phyloP scores from a whole-genome alignment of 106 monocot genomes.

The Agapanthus africanus region DNA sequence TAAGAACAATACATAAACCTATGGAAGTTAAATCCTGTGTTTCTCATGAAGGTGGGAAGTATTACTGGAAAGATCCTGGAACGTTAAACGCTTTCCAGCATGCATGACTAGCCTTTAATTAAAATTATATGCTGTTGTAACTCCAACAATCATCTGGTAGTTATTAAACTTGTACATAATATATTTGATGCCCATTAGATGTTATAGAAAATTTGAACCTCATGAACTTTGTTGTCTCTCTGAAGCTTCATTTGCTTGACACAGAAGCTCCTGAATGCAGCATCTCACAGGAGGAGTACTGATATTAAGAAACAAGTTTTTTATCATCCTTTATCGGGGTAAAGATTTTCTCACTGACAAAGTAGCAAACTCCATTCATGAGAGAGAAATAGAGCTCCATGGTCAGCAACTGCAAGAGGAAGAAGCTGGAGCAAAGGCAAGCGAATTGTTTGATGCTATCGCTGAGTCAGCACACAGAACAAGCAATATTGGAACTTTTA shows the following conservation, averaged over 20 bases:
- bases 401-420: conserved; percentile 62
- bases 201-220: not conserved
- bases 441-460: conserved; percentile 8
- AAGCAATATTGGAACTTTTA: conserved; percentile 40
- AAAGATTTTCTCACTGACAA: conserved; percentile 75
- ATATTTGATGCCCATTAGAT: no score
- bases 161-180: no score
- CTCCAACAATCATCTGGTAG: no score
- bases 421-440: conserved; percentile 49
- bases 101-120: no score
- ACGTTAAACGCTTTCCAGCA: no score
- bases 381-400: conserved; percentile 52
- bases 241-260: conserved; percentile 37
- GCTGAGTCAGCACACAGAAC: conserved; percentile 7
- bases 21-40: no score
- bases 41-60: no score
- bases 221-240: conserved; percentile 7
- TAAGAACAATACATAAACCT: no score
- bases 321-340: conserved; percentile 85
- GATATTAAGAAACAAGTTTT: conserved; percentile 86
- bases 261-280: conserved; percentile 65
- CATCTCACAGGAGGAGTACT: conserved; percentile 85
- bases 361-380: conserved; percentile 49
- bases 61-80: no score
- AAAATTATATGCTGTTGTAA: no score